These are phyloP conservation scores for Trichosporon coremiiforme DNA, from an alignment of 1,284 basidiomycete species.

Conservation along the genomic window DNA sequence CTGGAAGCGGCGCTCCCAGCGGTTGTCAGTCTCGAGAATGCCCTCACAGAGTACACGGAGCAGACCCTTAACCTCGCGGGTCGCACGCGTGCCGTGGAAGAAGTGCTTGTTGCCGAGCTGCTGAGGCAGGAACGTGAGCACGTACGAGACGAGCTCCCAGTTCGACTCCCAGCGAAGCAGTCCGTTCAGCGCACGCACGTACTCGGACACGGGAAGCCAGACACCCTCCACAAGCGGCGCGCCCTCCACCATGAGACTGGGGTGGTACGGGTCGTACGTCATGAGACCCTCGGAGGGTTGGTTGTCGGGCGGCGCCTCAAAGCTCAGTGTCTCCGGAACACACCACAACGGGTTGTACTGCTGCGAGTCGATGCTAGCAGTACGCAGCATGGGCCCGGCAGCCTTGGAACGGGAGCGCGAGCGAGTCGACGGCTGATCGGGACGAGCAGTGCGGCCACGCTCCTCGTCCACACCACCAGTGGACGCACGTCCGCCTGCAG, in stretches of 20 bases:
- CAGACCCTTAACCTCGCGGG: slow-evolving; percentile 67
- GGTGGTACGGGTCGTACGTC: slow-evolving; percentile 67
- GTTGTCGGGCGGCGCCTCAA: slow-evolving; percentile 67
- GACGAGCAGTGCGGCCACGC: slow-evolving; percentile 39
- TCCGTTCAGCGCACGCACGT: slow-evolving; percentile 68
- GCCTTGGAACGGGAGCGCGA: slow-evolving; percentile 73
- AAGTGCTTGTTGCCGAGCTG: slow-evolving; percentile 96
- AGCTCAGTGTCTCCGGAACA: slow-evolving; percentile 72
- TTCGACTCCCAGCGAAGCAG: slow-evolving; percentile 76
- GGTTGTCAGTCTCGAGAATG: slow-evolving; percentile 37
- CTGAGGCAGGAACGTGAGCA: slow-evolving; percentile 85
- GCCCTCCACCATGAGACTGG: slow-evolving; percentile 57
- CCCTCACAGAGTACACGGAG: slow-evolving; percentile 68
- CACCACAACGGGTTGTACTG: slow-evolving; percentile 70
- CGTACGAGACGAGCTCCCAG: slow-evolving; percentile 94
- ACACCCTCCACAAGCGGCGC: slow-evolving; percentile 58
- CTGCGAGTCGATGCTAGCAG: slow-evolving; percentile 38
- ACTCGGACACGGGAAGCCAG: slow-evolving; percentile 77
- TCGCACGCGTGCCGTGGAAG: slow-evolving; percentile 85
- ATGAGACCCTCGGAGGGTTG: slow-evolving; percentile 71
- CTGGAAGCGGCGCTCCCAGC: slow-evolving; percentile 55
- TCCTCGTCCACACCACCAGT: slow-evolving; percentile 35
- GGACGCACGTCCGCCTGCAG: slow-evolving; percentile 10
- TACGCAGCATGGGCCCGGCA: slow-evolving; percentile 32
- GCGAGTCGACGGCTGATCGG: slow-evolving; percentile 33